These are phyloP conservation scores for Aspergillus bombycis DNA, from an alignment of 2,329 filamentous ascomycete genomes.

Conservation along the genomic window DNA sequence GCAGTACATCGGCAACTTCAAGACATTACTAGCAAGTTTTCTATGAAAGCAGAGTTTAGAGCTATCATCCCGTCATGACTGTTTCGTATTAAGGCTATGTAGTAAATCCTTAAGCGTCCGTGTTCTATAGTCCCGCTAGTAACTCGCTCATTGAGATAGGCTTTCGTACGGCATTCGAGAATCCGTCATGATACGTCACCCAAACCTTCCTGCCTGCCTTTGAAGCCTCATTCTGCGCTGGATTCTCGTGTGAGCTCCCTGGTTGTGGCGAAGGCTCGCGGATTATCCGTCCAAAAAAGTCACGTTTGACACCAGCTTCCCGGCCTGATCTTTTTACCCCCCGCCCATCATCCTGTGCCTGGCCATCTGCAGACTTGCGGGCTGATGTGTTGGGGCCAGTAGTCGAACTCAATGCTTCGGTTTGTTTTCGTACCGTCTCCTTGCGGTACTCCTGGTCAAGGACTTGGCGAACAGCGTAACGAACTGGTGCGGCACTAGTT, in stretches of 20 bases:
- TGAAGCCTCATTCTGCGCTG: conserved; percentile 33
- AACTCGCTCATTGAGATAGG: conserved; percentile 81
- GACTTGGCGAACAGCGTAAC: conserved; percentile 93
- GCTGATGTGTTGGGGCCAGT: conserved; percentile 28
- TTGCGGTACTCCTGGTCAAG: conserved; percentile 87
- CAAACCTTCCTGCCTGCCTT: conserved; percentile 67
- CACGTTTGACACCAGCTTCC: conserved; percentile 62
- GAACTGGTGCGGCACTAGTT: conserved; percentile 68
- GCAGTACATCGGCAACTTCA: not conserved
- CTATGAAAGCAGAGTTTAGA: not conserved
- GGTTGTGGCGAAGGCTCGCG: conserved; percentile 45
- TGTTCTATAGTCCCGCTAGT: conserved; percentile 52
- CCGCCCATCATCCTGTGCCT: conserved; percentile 27
- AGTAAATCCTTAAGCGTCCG: not conserved
- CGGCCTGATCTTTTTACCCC: conserved; percentile 30
- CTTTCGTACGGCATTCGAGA: conserved; percentile 90
- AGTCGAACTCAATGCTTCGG: conserved; percentile 54
- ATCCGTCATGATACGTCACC: conserved; percentile 87
- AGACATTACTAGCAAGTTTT: too few relatives aligned
- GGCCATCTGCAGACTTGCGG: conserved; percentile 36
- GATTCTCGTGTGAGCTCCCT: conserved; percentile 36
- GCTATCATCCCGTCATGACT: not conserved
- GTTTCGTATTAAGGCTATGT: not conserved
- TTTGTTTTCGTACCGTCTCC: conserved; percentile 68
- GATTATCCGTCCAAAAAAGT: conserved; percentile 83